phyloP scores from a whole-genome alignment of 768 basidiomycete genomes.

The Hebeloma cylindrosporum region DNA sequence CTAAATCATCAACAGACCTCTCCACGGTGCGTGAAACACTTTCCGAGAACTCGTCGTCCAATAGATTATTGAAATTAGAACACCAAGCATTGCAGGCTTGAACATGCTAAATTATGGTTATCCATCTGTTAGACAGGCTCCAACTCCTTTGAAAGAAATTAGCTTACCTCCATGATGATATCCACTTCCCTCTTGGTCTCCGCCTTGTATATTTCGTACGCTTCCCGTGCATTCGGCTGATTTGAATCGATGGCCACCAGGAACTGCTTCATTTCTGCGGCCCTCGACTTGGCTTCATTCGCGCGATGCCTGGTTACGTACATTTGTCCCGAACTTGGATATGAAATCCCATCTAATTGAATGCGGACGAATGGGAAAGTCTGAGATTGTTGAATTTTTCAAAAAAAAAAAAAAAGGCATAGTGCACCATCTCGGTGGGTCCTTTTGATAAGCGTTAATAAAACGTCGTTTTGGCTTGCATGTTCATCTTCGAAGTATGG shows the following conservation, averaged over 20 bases:
- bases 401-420: background rate
- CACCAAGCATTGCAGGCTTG: conserved; percentile 2
- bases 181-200: background rate
- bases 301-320: background rate
- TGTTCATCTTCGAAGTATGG: background rate
- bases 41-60: background rate
- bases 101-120: background rate
- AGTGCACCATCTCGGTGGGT: background rate
- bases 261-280: background rate
- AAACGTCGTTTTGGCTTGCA: background rate
- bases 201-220: background rate
- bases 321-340: background rate
- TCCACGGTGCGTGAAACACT: background rate
- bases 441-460: conserved; percentile 1
- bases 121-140: background rate
- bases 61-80: background rate
- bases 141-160: background rate
- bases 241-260: background rate
- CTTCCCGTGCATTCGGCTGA: background rate
- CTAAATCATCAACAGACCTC: background rate
- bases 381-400: background rate
- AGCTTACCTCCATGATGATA: background rate
- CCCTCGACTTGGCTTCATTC: background rate
- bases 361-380: background rate
- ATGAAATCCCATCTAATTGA: background rate